phyloP scores from a whole-genome alignment of 805 yeast genomes.

The Spencermartinsiella europaea region DNA sequence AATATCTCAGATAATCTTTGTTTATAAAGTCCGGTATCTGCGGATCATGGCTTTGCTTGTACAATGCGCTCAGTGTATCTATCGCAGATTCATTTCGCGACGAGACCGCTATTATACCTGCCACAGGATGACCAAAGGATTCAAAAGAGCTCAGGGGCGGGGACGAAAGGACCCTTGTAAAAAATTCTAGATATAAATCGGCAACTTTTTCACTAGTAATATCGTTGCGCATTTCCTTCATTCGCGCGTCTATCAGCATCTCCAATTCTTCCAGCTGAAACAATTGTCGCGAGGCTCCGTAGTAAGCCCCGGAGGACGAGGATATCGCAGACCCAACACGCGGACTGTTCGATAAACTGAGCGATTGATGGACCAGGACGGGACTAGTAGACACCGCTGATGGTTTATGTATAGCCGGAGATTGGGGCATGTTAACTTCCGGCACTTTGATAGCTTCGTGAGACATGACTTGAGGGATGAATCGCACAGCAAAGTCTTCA shows the following conservation, averaged over 20 bases:
- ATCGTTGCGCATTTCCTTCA: constrained; percentile 6
- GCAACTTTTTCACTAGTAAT: constrained; percentile 27
- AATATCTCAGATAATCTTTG: constrained; percentile 54
- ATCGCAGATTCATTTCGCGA: constrained; percentile 56
- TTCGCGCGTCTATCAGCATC: constrained; percentile 18
- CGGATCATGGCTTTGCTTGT: constrained; percentile 38
- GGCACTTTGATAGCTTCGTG: constrained; percentile 3
- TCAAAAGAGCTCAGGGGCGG: constrained; percentile 69
- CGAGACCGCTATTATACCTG: constrained; percentile 64
- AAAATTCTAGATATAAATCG: constrained; percentile 48
- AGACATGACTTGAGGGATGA: constrained; percentile 33
- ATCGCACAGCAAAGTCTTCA: constrained; percentile 54
- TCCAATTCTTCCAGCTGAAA: constrained; percentile 36
- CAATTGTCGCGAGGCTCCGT: constrained; percentile 23
- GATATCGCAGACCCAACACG: not conserved
- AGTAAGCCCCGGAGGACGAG: not conserved
- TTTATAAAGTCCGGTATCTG: constrained; percentile 60
- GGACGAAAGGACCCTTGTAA: constrained; percentile 55
- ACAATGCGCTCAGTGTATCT: constrained; percentile 46
- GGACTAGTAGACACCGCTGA: not conserved
- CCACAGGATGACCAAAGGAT: constrained; percentile 79
- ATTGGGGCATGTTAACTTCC: not conserved
- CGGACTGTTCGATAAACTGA: constrained; percentile 17
- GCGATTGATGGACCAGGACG: not conserved
- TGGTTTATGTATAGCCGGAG: not conserved